Evolutionary conservation across 352 stramenopile species (phyloP).

Genomic region (Discostella stelligera): DNA sequence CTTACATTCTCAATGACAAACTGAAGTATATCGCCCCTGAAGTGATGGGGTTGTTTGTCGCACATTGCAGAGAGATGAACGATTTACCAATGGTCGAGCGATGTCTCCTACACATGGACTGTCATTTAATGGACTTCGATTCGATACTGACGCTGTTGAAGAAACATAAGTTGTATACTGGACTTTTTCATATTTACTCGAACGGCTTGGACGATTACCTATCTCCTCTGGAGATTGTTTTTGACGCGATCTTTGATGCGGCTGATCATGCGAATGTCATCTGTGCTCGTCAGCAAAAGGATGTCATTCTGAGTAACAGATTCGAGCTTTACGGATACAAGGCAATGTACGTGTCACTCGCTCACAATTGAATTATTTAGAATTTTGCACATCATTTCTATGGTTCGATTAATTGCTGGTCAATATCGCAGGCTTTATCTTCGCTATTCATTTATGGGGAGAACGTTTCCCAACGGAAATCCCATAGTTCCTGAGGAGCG

Average conservation of each 20-base stretch:
- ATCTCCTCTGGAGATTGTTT: slow-evolving; percentile 88
- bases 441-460: slow-evolving; percentile 88
- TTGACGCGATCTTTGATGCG: slow-evolving; percentile 83
- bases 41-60: slow-evolving; percentile 91
- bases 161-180: slow-evolving; percentile 90
- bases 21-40: slow-evolving; percentile 89
- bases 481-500: slow-evolving; percentile 84
- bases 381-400: background rate
- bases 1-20: slow-evolving; percentile 92
- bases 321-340: slow-evolving; percentile 75
- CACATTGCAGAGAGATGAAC: slow-evolving; percentile 87
- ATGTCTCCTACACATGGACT: slow-evolving; percentile 92
- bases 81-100: slow-evolving; percentile 88
- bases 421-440: slow-evolving; percentile 83
- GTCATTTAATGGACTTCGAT: slow-evolving; percentile 92
- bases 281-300: slow-evolving; percentile 44
- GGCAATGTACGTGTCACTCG: slow-evolving; percentile 48
- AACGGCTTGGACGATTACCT: slow-evolving; percentile 90
- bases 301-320: slow-evolving; percentile 45
- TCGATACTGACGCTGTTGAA: slow-evolving; percentile 90
- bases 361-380: slow-evolving; percentile 2
- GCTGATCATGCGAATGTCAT: slow-evolving; percentile 37
- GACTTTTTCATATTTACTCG: slow-evolving; percentile 93
- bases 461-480: slow-evolving; percentile 87
- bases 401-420: slow-evolving; percentile 33